Percentiles rank a stretch among this genome's conserved stretches.
Conservation (phyloP, 2,329 filamentous ascomycete species). For the Tolypocladium pustulatum region DNA sequence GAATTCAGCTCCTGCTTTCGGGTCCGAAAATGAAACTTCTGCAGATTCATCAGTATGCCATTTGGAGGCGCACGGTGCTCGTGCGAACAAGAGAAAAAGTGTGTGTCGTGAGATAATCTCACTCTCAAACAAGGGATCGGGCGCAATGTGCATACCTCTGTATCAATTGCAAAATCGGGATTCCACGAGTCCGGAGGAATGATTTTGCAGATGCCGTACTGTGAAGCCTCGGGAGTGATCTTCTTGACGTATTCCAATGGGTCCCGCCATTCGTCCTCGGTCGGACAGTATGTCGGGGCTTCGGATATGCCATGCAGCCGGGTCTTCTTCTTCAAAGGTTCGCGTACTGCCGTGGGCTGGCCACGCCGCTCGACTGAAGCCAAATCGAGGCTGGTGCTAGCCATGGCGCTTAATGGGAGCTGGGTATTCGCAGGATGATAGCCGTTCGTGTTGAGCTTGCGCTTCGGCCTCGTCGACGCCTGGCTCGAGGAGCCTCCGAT, state of each 20-base stretch:
- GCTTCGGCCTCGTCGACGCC: constrained; percentile 35
- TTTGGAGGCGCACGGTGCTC: background rate
- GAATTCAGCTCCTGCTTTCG: constrained; percentile 95
- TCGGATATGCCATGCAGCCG: constrained; percentile 79
- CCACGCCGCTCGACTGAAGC: constrained; percentile 86
- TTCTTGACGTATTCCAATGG: constrained; percentile 90
- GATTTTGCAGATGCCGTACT: constrained; percentile 91
- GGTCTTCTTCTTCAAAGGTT: constrained; percentile 64
- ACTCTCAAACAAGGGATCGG: background rate
- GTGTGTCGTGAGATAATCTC: background rate
- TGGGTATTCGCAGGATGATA: constrained; percentile 40
- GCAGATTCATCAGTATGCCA: background rate
- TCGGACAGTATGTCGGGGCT: constrained; percentile 83
- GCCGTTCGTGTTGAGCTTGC: constrained; percentile 43
- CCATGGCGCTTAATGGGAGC: constrained; percentile 44
- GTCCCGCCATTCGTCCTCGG: constrained; percentile 88
- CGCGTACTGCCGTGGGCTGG: constrained; percentile 64
- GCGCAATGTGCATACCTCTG: constrained; percentile 53
- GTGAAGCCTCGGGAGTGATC: constrained; percentile 73
- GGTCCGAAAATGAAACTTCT: constrained; percentile 96
- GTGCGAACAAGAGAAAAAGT: background rate
- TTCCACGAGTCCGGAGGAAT: constrained; percentile 92
- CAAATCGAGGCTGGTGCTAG: constrained; percentile 62
- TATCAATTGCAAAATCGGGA: constrained; percentile 91
- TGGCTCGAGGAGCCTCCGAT: constrained; percentile 23